These are phyloP conservation scores for Xylaria scruposa DNA, from an alignment of 495 filamentous ascomycete species.

Conservation along the genomic window DNA sequence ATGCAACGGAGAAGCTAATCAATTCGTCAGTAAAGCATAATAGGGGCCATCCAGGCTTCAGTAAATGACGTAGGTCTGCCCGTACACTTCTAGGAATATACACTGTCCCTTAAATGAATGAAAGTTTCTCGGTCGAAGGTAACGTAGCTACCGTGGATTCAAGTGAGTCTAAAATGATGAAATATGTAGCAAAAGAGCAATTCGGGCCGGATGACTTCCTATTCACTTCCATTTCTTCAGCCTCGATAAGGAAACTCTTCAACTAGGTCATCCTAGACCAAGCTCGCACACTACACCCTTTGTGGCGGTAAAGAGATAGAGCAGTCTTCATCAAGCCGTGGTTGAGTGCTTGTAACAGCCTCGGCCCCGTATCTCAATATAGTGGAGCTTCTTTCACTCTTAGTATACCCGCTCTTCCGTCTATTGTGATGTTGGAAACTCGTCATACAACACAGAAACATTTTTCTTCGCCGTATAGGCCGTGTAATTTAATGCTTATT, in stretches of 20 bases:
- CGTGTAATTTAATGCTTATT: too few relatives aligned
- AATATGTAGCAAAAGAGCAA: background rate
- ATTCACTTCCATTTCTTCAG: background rate
- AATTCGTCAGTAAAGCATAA: background rate
- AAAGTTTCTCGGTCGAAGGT: background rate
- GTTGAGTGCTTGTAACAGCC: background rate
- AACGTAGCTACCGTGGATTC: too few relatives aligned
- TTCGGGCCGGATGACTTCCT: background rate
- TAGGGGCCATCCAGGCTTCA: background rate
- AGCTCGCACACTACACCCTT: background rate
- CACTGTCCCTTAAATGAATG: background rate
- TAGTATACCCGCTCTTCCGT: too few relatives aligned
- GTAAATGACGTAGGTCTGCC: background rate
- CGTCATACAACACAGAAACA: too few relatives aligned
- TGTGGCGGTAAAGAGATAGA: background rate
- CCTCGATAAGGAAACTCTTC: background rate
- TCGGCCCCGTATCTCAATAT: conserved; percentile 2
- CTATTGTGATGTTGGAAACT: too few relatives aligned
- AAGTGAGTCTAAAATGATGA: background rate
- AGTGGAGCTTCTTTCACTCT: too few relatives aligned
- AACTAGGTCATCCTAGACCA: background rate
- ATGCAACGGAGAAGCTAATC: background rate
- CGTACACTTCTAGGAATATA: background rate
- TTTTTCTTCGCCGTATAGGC: too few relatives aligned
- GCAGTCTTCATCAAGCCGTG: background rate